These are phyloP conservation scores for Nicotiana undulata DNA, from an alignment of 257 asterid genomes.

Conservation along the genomic window DNA sequence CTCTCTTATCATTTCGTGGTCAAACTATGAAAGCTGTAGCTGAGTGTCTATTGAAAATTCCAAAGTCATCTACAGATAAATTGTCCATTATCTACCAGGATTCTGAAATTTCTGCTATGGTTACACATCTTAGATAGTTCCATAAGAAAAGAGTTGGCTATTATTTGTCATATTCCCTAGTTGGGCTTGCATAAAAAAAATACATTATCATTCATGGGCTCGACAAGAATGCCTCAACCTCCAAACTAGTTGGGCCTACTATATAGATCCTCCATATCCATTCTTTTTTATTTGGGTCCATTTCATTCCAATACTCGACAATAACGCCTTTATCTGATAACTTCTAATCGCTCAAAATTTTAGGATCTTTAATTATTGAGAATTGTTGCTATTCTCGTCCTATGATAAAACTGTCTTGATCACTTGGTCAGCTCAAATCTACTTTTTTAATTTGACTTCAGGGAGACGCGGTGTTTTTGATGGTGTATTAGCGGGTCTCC, in stretches of 20 bases:
- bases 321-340: background rate
- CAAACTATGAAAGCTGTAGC: background rate
- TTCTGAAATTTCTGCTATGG: background rate
- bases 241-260: background rate
- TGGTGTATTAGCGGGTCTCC: conserved; percentile 84
- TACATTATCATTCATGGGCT: background rate
- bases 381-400: background rate
- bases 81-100: background rate
- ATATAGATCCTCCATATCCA: background rate
- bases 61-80: background rate
- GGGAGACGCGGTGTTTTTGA: conserved; percentile 82
- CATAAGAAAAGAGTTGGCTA: background rate
- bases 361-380: background rate
- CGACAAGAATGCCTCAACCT: background rate
- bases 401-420: background rate
- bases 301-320: background rate
- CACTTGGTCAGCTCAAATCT: background rate
- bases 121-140: background rate
- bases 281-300: background rate
- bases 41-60: background rate
- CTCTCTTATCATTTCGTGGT: conserved; percentile 1
- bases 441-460: conserved; percentile 26
- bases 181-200: background rate
- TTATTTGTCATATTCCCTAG: background rate
- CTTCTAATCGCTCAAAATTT: background rate